phyloP scores from a whole-genome alignment of 2,329 filamentous ascomycete species.

The Epichloe amarillans region DNA sequence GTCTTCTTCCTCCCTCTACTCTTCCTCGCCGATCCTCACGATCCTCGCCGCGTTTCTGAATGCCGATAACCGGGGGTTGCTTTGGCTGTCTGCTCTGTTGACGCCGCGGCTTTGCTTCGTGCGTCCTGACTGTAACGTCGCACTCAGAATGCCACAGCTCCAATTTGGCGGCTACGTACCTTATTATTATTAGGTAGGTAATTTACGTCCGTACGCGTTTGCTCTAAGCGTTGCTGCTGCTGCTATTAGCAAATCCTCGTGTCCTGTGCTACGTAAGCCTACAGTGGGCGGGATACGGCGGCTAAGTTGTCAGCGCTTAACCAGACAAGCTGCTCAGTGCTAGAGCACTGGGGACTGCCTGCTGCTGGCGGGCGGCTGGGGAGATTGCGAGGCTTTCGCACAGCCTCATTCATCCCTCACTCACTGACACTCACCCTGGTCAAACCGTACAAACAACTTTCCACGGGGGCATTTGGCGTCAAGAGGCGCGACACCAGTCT shows the following conservation, averaged over 20 bases:
- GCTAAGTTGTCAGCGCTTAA: constrained; percentile 1
- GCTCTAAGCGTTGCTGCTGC: not conserved
- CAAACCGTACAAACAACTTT: too few relatives aligned
- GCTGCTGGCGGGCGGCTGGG: constrained; percentile 1
- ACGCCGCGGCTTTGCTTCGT: not conserved
- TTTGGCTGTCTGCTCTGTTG: not conserved
- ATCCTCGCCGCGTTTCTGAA: not conserved
- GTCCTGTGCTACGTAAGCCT: not conserved
- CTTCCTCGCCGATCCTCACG: not conserved
- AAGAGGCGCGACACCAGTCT: not conserved
- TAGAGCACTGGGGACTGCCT: too few relatives aligned
- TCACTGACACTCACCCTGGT: too few relatives aligned
- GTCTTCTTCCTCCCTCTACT: not conserved
- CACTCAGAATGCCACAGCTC: not conserved
- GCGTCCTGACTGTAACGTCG: not conserved
- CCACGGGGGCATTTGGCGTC: not conserved
- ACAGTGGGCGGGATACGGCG: not conserved
- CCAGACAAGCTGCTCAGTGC: not conserved
- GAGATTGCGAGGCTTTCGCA: not conserved
- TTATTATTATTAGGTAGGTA: not conserved
- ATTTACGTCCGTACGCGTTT: too few relatives aligned
- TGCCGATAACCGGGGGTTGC: not conserved
- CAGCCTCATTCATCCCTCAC: not conserved
- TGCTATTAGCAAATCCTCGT: not conserved
- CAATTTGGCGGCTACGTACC: constrained; percentile 1